These are phyloP conservation scores for Aphanomyces invadans DNA, from an alignment of 352 stramenopile genomes.

Conservation along the genomic window DNA sequence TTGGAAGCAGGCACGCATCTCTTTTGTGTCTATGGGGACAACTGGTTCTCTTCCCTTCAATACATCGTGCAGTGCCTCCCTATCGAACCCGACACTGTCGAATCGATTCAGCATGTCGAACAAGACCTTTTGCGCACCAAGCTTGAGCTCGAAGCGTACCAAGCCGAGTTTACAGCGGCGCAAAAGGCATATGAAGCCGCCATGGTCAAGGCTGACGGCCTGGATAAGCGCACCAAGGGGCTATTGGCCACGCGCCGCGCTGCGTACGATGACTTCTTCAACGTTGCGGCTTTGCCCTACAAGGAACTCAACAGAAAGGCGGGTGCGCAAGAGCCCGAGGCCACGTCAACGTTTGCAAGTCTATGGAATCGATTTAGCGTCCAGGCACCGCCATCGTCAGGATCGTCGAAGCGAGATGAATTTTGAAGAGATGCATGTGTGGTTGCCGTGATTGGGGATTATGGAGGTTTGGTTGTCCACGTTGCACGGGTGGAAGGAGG, in stretches of 20 bases:
- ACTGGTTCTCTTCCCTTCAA: constrained; percentile 81
- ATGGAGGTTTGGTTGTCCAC: too few species aligned
- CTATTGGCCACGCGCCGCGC: constrained; percentile 54
- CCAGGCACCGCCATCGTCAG: background rate
- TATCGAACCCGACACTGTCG: constrained; percentile 30
- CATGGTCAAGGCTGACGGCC: constrained; percentile 49
- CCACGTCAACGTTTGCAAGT: background rate
- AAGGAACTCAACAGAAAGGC: constrained; percentile 2
- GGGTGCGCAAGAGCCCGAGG: background rate
- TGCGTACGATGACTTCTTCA: constrained; percentile 48
- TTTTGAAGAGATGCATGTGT: constrained; percentile 18
- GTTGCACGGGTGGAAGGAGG: too few species aligned
- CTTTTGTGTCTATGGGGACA: constrained; percentile 84
- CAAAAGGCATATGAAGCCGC: constrained; percentile 79
- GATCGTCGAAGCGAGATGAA: constrained; percentile 12
- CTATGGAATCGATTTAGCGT: constrained; percentile 16
- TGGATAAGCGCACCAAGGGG: constrained; percentile 66
- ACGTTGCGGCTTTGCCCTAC: constrained; percentile 9
- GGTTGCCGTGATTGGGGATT: too few species aligned
- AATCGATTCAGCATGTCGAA: constrained; percentile 59
- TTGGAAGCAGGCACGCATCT: constrained; percentile 76
- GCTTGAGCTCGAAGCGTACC: constrained; percentile 58
- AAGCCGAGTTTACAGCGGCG: constrained; percentile 71
- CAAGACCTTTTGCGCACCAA: constrained; percentile 69
- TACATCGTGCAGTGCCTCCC: constrained; percentile 76